Base-by-base conservation (phyloP, 768 basidiomycete genomes). In the Boletellus ananas region DNA sequence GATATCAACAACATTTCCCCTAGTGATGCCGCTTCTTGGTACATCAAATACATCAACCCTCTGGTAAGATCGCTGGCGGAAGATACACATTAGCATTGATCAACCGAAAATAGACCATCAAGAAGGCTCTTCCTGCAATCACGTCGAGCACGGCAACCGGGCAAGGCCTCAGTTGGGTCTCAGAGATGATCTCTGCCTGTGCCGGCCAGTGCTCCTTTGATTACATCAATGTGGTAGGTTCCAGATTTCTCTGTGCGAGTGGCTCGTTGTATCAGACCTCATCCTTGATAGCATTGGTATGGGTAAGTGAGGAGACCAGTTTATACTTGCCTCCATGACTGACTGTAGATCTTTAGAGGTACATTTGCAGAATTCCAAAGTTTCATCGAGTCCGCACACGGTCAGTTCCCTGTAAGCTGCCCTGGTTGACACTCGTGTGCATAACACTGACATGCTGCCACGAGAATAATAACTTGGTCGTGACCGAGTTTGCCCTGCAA, bases 111-210 rank as follows among this genome's bases (percentile, higher is more conserved):
- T 35, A 72, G 71, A 12, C 63, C 0, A 70, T 73, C 35, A 69
- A 68, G 62, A 72, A 70, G 45, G 71, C 71, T 3, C 66, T 72
- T 27, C 71, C 71, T 6, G 65, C 71, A 0, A 61, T 72, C 8
- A 66, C 70, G 13, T 68, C 71, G 17, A 70, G 69, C 18, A 46
- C 51, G 10, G 23, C 47, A 8, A 18, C 70, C 34, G 70, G 70
- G 1, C 38, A 71, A 47, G 71, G 71, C 16, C 47, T 72, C 23
- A 60, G 58, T 27, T 72, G 71, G 72, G 18, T 72, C 18, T 57
- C 61, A n/a, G 43, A 70, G 45, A 66, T 73, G 62, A 64, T 72
- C 49, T 43, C 35, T 16, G 69, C 69, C 9, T 72, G 71, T 51
- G 61, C 50, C 27, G 65, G 70, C 20, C n/a, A 48, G n/a, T 72